Percentiles rank a stretch among this genome's conserved stretches.
Conservation (phyloP, 179 eudicot species). For the Gypsophila paniculata region DNA sequence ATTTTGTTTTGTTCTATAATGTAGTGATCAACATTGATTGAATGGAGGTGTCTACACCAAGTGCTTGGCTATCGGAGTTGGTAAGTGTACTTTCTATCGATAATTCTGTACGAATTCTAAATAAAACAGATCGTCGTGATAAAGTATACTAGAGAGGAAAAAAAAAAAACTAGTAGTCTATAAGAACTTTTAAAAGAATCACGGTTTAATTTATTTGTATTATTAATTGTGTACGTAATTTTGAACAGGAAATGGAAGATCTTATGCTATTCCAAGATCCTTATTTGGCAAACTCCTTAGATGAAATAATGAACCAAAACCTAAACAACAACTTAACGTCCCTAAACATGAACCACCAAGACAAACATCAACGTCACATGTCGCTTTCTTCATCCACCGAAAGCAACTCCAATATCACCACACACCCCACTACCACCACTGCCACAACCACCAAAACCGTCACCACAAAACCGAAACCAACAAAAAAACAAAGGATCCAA, state of each 20-base stretch:
- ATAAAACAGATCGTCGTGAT: too few species aligned
- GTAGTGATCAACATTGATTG: too few species aligned
- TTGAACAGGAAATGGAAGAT: slow-evolving; percentile 4
- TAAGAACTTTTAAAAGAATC: too few species aligned
- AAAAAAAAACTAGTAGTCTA: too few species aligned
- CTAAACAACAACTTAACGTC: neutral
- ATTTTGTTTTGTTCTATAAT: too few species aligned
- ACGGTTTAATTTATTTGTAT: too few species aligned
- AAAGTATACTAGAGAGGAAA: too few species aligned
- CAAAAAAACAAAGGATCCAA: slow-evolving; percentile 1
- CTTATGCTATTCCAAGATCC: neutral
- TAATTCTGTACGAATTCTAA: too few species aligned
- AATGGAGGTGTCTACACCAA: too few species aligned
- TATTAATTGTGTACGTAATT: neutral
- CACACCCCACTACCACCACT: too few species aligned
- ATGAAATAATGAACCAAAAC: neutral
- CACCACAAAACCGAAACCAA: neutral
- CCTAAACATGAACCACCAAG: slow-evolving; percentile 3
- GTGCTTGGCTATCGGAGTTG: too few species aligned
- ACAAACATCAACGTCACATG: neutral
- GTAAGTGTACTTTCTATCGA: too few species aligned
- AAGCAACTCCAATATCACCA: neutral
- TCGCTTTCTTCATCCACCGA: slow-evolving; percentile 13
- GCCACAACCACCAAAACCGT: neutral
- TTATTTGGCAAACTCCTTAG: neutral